Conservation (phyloP, 352 stramenopile genomes). For the Blastocystis sp. region DNA sequence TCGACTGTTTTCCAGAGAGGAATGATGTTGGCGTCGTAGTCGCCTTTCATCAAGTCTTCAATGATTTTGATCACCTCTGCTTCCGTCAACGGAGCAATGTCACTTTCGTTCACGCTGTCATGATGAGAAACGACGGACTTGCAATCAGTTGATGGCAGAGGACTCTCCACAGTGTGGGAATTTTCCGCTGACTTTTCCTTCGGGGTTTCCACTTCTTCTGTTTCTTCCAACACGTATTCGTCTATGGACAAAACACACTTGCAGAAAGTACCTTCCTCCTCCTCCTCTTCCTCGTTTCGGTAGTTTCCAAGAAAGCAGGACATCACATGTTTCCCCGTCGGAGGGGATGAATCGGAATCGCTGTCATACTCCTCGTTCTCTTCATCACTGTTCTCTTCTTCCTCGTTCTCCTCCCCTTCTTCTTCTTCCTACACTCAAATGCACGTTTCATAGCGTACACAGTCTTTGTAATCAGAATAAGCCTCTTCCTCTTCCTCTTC, state of each 20-base stretch:
- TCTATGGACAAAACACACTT: neutral
- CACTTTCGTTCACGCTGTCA: neutral
- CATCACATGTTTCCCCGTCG: neutral
- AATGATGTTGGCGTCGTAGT: constrained; percentile 33
- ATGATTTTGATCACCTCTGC: neutral
- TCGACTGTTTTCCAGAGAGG: constrained; percentile 21
- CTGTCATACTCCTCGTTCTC: neutral
- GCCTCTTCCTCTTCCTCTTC: constrained; percentile 3
- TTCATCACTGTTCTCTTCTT: neutral
- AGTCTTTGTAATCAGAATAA: constrained; percentile 1
- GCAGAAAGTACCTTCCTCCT: neutral
- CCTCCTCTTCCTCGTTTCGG: neutral
- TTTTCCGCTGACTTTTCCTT: too few species aligned
- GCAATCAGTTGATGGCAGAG: neutral
- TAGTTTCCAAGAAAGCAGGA: neutral
- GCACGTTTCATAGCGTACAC: neutral
- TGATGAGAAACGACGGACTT: neutral
- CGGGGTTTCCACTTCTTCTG: neutral
- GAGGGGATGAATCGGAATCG: neutral
- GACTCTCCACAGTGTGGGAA: neutral
- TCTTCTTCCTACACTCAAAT: constrained; percentile 25
- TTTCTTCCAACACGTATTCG: neutral
- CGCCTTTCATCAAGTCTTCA: constrained; percentile 31
- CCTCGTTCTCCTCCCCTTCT: neutral
- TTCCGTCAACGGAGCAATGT: neutral